Base-by-base conservation (phyloP, 2,329 filamentous ascomycete species). In the Fusarium nygamai region DNA sequence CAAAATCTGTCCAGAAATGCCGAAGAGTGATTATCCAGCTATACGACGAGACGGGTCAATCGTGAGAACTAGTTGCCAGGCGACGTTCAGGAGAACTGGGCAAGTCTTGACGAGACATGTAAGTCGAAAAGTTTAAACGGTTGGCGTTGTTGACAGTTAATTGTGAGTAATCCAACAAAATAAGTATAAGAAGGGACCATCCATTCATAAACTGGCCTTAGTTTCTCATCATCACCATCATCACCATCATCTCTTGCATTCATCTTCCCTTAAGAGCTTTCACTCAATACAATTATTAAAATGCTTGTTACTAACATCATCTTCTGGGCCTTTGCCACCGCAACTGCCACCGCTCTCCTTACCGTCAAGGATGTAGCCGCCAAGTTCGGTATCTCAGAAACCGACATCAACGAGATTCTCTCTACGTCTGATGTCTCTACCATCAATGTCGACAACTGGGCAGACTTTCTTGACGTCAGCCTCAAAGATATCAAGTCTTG, bases 291-390 rank as follows among this genome's bases (percentile, higher is more conserved):
- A 27, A 33, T 34, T 12, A 34, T 36, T 19, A 48, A n/a, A 22
- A 67, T 67, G 59, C 59, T 67, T 33, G 6, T 67, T 33, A 29
- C n/a, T 12, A 67, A 67, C 36, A 43, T 56, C 29, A 9, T 51
- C 17, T 36, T 29, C 43, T 43, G 61, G 38, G 64, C 43, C 31
- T 57, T 63, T 63, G 64, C 64, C 24, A 41, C 47, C 1, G 34
- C 34, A 54, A 54, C 51, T 29, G 24, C 61, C 27, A n/a, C 61
- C n/a, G 61, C 64, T 33, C 41, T 56, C 38, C 31, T 57, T 27
- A 27, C 59, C 9, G 16, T 13, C 9, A 51, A 34, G 24, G 44
- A 67, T 8, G 16, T 63, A 27, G 59, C 50, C 27, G 9, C 29
- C 59, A 64, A 64, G 13, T n/a, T 67, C 8, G 50, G 64, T 22